Conservation (phyloP, 768 basidiomycete species). For the Trametes cinnabarina region DNA sequence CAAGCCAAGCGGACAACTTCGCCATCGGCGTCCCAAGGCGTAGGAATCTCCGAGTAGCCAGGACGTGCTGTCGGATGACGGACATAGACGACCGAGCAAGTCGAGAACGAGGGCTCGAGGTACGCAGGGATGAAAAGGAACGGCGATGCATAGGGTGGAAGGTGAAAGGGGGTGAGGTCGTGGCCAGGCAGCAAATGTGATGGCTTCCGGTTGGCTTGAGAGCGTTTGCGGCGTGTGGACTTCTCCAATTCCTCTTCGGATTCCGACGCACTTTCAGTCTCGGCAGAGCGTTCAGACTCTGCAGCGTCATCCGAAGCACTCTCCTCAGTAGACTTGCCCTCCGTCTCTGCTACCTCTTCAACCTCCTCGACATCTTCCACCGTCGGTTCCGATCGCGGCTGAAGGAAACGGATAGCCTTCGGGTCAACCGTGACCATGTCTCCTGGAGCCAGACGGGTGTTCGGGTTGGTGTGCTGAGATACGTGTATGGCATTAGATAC, state of each 20-base stretch:
- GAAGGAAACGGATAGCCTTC: slow-evolving; percentile 70
- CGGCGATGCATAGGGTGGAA: slow-evolving; percentile 85
- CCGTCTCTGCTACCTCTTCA: slow-evolving; percentile 15
- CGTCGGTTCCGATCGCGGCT: slow-evolving; percentile 29
- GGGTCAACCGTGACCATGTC: slow-evolving; percentile 94
- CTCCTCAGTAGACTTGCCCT: slow-evolving; percentile 13
- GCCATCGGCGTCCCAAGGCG: slow-evolving; percentile 94
- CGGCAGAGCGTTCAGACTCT: slow-evolving; percentile 21
- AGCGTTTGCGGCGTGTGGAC: slow-evolving; percentile 1
- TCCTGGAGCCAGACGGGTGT: slow-evolving; percentile 86
- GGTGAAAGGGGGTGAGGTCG: slow-evolving; percentile 69
- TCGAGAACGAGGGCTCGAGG: slow-evolving; percentile 79
- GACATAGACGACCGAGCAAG: slow-evolving; percentile 90
- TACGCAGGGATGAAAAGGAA: slow-evolving; percentile 94
- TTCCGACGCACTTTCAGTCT: slow-evolving; percentile 21
- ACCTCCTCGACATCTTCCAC: slow-evolving; percentile 14
- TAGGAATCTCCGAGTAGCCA: slow-evolving; percentile 92
- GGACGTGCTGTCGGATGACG: slow-evolving; percentile 97
- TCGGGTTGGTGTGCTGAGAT: slow-evolving; percentile 74
- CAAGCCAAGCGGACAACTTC: slow-evolving; percentile 88
- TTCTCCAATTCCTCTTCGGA: background rate
- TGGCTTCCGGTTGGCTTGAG: slow-evolving; percentile 7
- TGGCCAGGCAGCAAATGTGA: slow-evolving; percentile 7
- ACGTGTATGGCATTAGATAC: background rate
- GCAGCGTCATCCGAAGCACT: slow-evolving; percentile 13